Percentiles rank a stretch among this genome's conserved stretches.
phyloP scores from a whole-genome alignment of 2,329 filamentous ascomycete species.

The Cadophora gregata region DNA sequence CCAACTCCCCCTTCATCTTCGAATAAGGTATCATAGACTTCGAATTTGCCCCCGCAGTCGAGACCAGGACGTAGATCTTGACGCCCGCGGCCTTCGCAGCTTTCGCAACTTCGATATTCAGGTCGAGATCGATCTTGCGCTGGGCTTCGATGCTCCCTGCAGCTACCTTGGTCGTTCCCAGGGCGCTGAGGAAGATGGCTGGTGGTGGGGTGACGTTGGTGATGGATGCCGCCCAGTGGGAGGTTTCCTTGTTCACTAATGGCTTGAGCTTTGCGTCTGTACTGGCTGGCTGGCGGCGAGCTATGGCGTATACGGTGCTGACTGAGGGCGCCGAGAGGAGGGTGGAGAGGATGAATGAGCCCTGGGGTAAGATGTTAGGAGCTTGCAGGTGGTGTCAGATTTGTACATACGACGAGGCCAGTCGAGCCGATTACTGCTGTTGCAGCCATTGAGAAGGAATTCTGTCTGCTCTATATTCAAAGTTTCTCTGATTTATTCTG shows the following conservation, averaged over 20 bases:
- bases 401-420: slow-evolving; percentile 53
- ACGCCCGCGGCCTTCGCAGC: slow-evolving; percentile 76
- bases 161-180: slow-evolving; percentile 78
- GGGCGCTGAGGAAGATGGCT: slow-evolving; percentile 72
- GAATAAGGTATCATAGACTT: slow-evolving; percentile 60
- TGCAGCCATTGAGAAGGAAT: slow-evolving; percentile 13
- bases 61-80: slow-evolving; percentile 64
- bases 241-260: slow-evolving; percentile 70
- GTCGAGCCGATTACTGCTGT: slow-evolving; percentile 42
- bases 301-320: slow-evolving; percentile 61
- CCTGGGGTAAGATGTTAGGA: slow-evolving; percentile 46
- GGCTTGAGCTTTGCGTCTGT: slow-evolving; percentile 64
- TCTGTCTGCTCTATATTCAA: neutral
- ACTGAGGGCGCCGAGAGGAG: slow-evolving; percentile 62
- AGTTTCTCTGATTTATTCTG: neutral
- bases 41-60: slow-evolving; percentile 51
- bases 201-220: slow-evolving; percentile 60
- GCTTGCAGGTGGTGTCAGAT: slow-evolving; percentile 6
- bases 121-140: slow-evolving; percentile 85
- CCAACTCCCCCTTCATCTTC: slow-evolving; percentile 86
- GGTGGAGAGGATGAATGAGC: slow-evolving; percentile 74
- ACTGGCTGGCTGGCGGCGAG: slow-evolving; percentile 65
- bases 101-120: slow-evolving; percentile 80
- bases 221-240: slow-evolving; percentile 70
- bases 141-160: slow-evolving; percentile 82